phyloP scores from a whole-genome alignment of 305 asterid species.

The Rubia balearica region DNA sequence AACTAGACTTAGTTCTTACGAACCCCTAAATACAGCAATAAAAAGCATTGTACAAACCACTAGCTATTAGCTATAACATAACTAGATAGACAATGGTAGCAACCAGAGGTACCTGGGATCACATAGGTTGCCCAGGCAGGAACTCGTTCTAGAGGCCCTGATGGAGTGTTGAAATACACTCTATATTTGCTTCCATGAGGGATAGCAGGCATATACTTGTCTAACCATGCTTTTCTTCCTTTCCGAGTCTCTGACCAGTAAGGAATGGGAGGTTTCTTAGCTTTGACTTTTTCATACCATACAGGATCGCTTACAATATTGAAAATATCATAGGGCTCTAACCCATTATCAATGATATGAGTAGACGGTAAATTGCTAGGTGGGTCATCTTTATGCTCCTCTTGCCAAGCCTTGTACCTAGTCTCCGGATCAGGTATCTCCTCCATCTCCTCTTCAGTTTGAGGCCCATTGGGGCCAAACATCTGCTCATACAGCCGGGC shows the following conservation, averaged over 20 bases:
- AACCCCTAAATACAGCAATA: not conserved
- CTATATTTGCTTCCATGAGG: slow-evolving; percentile 96
- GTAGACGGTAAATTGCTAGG: slow-evolving; percentile 78
- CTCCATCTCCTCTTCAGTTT: slow-evolving; percentile 89
- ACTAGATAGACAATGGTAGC: slow-evolving; percentile 2
- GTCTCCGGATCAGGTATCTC: slow-evolving; percentile 74
- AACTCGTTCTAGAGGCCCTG: slow-evolving; percentile 90
- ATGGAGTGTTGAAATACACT: slow-evolving; percentile 82
- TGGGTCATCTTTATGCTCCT: slow-evolving; percentile 88
- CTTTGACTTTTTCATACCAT: slow-evolving; percentile 55
- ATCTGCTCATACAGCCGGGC: slow-evolving; percentile 86
- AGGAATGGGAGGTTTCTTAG: slow-evolving; percentile 83
- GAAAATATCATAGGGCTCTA: slow-evolving; percentile 46
- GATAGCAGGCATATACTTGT: slow-evolving; percentile 77
- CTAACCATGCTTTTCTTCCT: slow-evolving; percentile 90
- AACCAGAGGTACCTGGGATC: slow-evolving; percentile 54
- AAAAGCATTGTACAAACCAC: not conserved
- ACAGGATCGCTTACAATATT: slow-evolving; percentile 58
- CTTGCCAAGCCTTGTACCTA: slow-evolving; percentile 89
- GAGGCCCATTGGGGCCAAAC: slow-evolving; percentile 98
- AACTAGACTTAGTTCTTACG: not conserved
- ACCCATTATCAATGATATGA: slow-evolving; percentile 79
- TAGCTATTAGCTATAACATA: not conserved
- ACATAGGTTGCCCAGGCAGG: slow-evolving; percentile 99
- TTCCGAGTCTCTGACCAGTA: slow-evolving; percentile 95